These are phyloP conservation scores for Kluyveromyces marxianus DNA, from an alignment of 1,139 yeast species.

Conservation along the genomic window DNA sequence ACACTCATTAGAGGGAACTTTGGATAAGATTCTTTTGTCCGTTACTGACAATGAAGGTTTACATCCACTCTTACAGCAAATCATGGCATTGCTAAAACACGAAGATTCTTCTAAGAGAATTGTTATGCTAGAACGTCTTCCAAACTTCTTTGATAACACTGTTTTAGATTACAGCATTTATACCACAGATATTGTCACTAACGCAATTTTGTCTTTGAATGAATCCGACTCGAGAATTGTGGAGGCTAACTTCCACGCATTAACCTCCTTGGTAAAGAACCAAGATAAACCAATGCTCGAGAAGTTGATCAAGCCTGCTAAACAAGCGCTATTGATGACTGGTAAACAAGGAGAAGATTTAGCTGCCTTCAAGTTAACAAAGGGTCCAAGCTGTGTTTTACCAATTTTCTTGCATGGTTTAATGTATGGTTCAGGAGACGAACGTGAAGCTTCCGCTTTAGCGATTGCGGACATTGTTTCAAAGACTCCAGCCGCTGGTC, in stretches of 20 bases:
- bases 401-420: slow-evolving; percentile 93
- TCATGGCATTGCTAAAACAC: slow-evolving; percentile 66
- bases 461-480: slow-evolving; percentile 86
- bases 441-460: slow-evolving; percentile 77
- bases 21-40: slow-evolving; percentile 63
- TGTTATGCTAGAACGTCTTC: slow-evolving; percentile 61
- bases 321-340: slow-evolving; percentile 60
- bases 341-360: slow-evolving; percentile 56
- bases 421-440: slow-evolving; percentile 84
- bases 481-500: slow-evolving; percentile 71
- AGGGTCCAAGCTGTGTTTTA: slow-evolving; percentile 79
- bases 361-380: slow-evolving; percentile 68
- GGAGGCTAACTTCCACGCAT: slow-evolving; percentile 58
- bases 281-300: slow-evolving; percentile 74
- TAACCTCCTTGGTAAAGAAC: slow-evolving; percentile 57
- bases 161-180: slow-evolving; percentile 65
- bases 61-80: slow-evolving; percentile 77
- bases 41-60: slow-evolving; percentile 75
- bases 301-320: slow-evolving; percentile 67
- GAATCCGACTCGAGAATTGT: slow-evolving; percentile 62
- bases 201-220: slow-evolving; percentile 65
- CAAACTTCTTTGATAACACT: slow-evolving; percentile 60
- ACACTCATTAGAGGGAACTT: slow-evolving; percentile 43
- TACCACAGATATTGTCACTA: slow-evolving; percentile 66
- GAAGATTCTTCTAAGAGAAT: slow-evolving; percentile 66